Conservation (phyloP, 2,329 filamentous ascomycete genomes). For the Juglanconis juglandina region DNA sequence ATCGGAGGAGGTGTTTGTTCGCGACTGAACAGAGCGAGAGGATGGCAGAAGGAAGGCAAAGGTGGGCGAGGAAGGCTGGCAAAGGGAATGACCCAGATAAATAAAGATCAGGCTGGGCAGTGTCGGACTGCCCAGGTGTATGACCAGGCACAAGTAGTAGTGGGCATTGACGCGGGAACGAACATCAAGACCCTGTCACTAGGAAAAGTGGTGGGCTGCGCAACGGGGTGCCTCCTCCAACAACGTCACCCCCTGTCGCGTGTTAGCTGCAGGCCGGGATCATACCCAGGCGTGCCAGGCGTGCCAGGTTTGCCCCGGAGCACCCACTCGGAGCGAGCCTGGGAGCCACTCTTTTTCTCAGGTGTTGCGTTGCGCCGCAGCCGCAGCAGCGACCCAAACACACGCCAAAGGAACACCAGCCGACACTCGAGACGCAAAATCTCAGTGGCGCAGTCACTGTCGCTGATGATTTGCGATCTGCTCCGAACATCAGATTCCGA, state of each 20-base stretch:
- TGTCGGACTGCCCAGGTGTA: conserved; percentile 2
- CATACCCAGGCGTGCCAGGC: neutral
- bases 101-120: conserved; percentile 5
- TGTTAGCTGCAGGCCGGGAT: conserved; percentile 3
- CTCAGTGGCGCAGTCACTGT: neutral
- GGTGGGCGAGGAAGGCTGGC: neutral
- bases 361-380: neutral
- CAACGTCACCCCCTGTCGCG: neutral
- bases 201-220: too few relatives aligned
- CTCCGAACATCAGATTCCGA: neutral
- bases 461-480: neutral
- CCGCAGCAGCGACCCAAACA: neutral
- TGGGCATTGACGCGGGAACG: neutral
- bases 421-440: neutral
- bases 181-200: neutral
- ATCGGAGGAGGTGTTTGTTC: neutral
- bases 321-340: too few relatives aligned
- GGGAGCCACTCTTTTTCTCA: neutral
- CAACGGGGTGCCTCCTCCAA: too few relatives aligned
- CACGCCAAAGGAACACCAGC: too few relatives aligned
- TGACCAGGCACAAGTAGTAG: neutral
- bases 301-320: too few relatives aligned
- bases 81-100: conserved; percentile 9
- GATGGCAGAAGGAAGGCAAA: neutral
- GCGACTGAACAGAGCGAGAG: neutral